These are phyloP conservation scores for Sporothrix phasma DNA, from an alignment of 2,329 filamentous ascomycete genomes.

Conservation along the genomic window DNA sequence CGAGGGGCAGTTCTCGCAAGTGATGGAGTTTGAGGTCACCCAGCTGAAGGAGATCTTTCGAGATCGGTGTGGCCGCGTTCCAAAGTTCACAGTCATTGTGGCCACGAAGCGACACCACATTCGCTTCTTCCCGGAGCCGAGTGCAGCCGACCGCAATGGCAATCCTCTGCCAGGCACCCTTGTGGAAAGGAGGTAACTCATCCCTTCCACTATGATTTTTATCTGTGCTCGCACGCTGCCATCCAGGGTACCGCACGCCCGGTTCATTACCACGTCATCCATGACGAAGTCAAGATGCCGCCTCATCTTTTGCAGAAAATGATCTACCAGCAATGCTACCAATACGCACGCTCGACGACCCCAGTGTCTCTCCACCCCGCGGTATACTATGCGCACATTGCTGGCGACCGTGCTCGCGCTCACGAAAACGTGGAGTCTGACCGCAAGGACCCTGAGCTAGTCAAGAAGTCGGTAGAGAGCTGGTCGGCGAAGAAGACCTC, in stretches of 20 bases:
- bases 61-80: constrained; percentile 23
- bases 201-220: constrained; percentile 85
- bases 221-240: constrained; percentile 52
- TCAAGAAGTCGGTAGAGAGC: constrained; percentile 33
- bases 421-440: constrained; percentile 52
- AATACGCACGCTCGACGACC: constrained; percentile 84
- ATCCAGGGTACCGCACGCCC: constrained; percentile 92
- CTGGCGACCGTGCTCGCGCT: constrained; percentile 65
- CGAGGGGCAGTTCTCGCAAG: constrained; percentile 72
- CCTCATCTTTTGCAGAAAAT: constrained; percentile 69
- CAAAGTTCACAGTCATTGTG: constrained; percentile 76
- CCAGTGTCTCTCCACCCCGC: constrained; percentile 83
- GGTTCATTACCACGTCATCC: constrained; percentile 81
- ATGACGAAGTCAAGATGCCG: constrained; percentile 64
- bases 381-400: constrained; percentile 92
- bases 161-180: constrained; percentile 82
- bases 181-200: constrained; percentile 86
- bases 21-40: constrained; percentile 67
- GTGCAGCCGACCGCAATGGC: constrained; percentile 55
- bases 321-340: constrained; percentile 91
- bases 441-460: constrained; percentile 34
- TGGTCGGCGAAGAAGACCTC: constrained; percentile 32
- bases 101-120: constrained; percentile 92
- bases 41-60: constrained; percentile 56
- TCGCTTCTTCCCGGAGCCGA: constrained; percentile 67